phyloP scores from a whole-genome alignment of 495 filamentous ascomycete genomes.

The Darksidea phi region DNA sequence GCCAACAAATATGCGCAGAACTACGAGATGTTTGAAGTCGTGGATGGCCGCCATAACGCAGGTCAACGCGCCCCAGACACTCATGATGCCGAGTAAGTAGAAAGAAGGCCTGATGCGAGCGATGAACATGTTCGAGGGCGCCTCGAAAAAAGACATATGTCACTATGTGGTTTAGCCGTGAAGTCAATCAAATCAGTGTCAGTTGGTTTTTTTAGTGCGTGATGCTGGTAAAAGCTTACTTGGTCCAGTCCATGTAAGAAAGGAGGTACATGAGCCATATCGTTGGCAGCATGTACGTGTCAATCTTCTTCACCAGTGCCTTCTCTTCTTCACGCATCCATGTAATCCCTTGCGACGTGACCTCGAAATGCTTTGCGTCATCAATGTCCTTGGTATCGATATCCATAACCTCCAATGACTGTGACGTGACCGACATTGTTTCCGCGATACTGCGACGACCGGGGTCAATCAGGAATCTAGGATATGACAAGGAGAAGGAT shows the following conservation, averaged over 20 bases:
- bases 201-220: too few species aligned
- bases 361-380: slow-evolving; percentile 2
- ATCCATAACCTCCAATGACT: slow-evolving; percentile 2
- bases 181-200: too few species aligned
- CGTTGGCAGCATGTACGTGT: slow-evolving; percentile 70
- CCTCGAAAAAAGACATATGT: slow-evolving; percentile 84
- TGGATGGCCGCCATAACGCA: slow-evolving; percentile 60
- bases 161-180: slow-evolving; percentile 37
- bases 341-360: neutral
- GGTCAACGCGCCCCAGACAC: slow-evolving; percentile 72
- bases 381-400: slow-evolving; percentile 13
- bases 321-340: slow-evolving; percentile 32
- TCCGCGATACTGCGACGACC: too few species aligned
- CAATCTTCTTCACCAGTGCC: slow-evolving; percentile 64
- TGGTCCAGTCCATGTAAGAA: slow-evolving; percentile 73
- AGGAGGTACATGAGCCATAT: slow-evolving; percentile 79
- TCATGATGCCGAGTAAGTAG: slow-evolving; percentile 55
- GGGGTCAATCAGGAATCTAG: too few species aligned
- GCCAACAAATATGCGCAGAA: slow-evolving; percentile 19
- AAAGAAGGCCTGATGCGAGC: slow-evolving; percentile 53
- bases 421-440: neutral
- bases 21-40: slow-evolving; percentile 16
- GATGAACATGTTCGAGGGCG: slow-evolving; percentile 80
- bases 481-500: too few species aligned
- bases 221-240: slow-evolving; percentile 8